Evolutionary conservation across 2,329 filamentous ascomycete species (phyloP), one percentile per base, ranked within the genome.

Genomic region (Trichophyton rubrum): DNA sequence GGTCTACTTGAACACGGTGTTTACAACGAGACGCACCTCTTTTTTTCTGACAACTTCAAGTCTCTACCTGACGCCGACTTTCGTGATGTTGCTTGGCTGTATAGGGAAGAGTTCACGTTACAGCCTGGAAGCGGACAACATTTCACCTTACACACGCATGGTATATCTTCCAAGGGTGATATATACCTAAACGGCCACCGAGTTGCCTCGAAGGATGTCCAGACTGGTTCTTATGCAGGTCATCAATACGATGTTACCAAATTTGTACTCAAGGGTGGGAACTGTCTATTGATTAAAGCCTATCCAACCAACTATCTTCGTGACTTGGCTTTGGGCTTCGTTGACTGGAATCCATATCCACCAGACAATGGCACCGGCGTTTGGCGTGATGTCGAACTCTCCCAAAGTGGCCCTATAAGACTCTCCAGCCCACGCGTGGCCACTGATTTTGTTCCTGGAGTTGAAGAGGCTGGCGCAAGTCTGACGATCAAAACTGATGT

Each of bases 321-420:
- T 24, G 82, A 86, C 62, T 78, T 86, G 59, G 82, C 79, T 0
- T 70, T 84, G 8, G 81, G 81, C 0, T 85, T 83, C 60, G 78
- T 82, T 0, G 82, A 85, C 65, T 85, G 83, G 82, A 85, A 85
- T 60, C 82, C 82, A 0, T 79, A 80, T 59, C 81, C 83, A 0
- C 77, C 81, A 0, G 83, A 86, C 67, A 85, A 85, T 55, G 83
- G 83, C 1, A 84, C 82, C 0, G 83, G 83, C 0, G 73, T 86
- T 7, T 86, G 84, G 84, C 75, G 84, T 3, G 73, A 85, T 47
- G 73, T 86, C 1, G 76, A 78, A 38, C 59, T 86, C 47, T 80
- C 78, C 57, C 77, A 81, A 67, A 84, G 80, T 0, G 82, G 83
- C 0, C 67, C 79, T 0, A 75, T 83, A 1, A 70, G 73, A 1